Base-by-base conservation (phyloP, 2,329 filamentous ascomycete species). In the Pleurostoma richardsiae region DNA sequence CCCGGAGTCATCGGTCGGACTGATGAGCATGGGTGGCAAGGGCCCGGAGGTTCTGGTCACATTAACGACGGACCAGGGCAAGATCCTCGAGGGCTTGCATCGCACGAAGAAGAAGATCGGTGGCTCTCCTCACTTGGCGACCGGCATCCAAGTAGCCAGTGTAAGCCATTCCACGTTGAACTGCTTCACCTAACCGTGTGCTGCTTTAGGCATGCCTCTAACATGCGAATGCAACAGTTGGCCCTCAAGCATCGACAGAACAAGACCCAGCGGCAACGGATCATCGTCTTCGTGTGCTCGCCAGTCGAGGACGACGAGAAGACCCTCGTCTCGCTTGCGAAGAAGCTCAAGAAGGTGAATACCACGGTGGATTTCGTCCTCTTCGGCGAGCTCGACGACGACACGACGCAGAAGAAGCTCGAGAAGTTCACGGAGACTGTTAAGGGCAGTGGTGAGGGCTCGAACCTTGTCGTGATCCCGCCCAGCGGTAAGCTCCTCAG, bases 1-100 rank as follows among this genome's bases (percentile, higher is more conserved):
- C 68, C 90, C 94, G 30, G 94, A 99, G 72, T 97, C 92, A 6
- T 95, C 91, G 8, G 94, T 99, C 55, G 94, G 95, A 44, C 76
- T 99, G 54, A 96, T 99, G 91, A 96, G 90, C 71, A 97, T 97
- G 92, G 94, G 90, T 54, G 94, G 92, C 61, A 92, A 89, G 64
- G 91, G 90, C n/a, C 94, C 94, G 42, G 92, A 97, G 72, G 92
- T 99, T 54, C 82, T 99, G 54, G 95, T 94, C 49, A 99, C 94
- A 31, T 82, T 97, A 64, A 97, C 94, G 45, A 92, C 90, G 50
- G 95, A 99, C 68, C 90, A 94, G 63, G 94, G 94, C 68, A 94
- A 95, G 75, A 90, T 99, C 59, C 77, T 97, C 54, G 89, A 95
- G 53, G 91, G 91, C 46, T 74, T 96, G 69, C 92, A 92, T 71